Base-by-base conservation (phyloP, 129 eudicot species). In the Flaveria sonorensis region DNA sequence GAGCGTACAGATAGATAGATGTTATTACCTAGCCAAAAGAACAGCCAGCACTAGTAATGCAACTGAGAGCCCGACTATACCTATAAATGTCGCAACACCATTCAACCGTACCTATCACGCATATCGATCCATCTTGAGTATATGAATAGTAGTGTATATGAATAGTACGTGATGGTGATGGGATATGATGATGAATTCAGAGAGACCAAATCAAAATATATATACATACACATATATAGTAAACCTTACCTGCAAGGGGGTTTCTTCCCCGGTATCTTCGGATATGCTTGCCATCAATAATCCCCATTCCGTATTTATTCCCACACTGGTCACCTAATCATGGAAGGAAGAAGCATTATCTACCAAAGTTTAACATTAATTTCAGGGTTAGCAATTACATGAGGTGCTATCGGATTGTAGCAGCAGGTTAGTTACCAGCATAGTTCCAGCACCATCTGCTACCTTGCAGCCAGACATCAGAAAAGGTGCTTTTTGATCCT, bases 281-380 rank as follows among this genome's bases (percentile, higher is more conserved):
- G 96, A 90, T 57, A 93, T 93, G 78, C 97, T 90, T 19, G 97
- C 96, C 98, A 93, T 93, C 84, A 93, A 75, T 72, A 93, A 71
- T 85, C 98, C 98, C 98, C 98, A 93, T 77, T 93, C 98, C 19
- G 98, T 93, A 60, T 93, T 90, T 63, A 93, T 89, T 64, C 98
- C 98, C 55, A 93, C 98, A 82, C 97, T 88, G 71, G 98, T 90
- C 70, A 92, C 98, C 98, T 92, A 73, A 47, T 18, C 20, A 2
- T 39, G 82, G 19, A 68, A 68, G 28, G 14, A 65, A 20, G 69
- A 74, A 12, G 10, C 59, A 32, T 32, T 32, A 32, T 32, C 7
- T 32, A 32, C 39, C 39, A 32, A 32, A 32, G 39, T 32, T 32
- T 32, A 32, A 32, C 7, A 32, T 6, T 32, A 28, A 28, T 28